Evolutionary conservation across 371 early-diverging fungal species (phyloP).

Genomic region (Actinomortierella ambigua): DNA sequence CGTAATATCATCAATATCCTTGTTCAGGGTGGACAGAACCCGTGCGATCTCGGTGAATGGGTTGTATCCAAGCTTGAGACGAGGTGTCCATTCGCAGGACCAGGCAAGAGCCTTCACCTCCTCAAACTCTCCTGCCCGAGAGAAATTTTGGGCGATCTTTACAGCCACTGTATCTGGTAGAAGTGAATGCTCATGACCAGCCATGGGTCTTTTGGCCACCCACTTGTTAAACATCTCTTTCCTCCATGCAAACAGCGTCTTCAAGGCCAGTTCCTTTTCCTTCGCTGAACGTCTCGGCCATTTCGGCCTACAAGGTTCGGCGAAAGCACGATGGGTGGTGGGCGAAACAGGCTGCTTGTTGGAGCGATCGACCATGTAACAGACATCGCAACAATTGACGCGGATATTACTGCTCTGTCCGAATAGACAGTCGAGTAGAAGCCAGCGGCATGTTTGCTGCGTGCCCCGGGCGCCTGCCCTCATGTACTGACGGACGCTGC

Average conservation of each 20-base stretch:
- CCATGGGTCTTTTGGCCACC: neutral
- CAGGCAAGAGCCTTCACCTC: no score
- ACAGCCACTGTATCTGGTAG: no score
- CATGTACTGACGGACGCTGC: conserved; percentile 2
- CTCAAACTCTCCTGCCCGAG: no score
- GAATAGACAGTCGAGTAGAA: neutral
- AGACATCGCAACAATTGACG: conserved; percentile 10
- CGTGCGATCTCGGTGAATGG: no score
- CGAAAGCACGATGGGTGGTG: neutral
- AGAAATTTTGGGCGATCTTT: no score
- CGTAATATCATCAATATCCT: no score
- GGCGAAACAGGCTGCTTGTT: neutral
- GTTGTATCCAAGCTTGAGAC: no score
- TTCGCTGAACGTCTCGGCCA: conserved; percentile 6
- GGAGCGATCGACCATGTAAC: conserved; percentile 5
- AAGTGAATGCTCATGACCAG: no score
- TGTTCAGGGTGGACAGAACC: no score
- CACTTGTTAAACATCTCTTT: conserved; percentile 8
- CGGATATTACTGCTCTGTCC: neutral
- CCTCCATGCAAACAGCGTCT: conserved; percentile 8
- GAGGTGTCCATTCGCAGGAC: no score
- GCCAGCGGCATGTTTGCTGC: conserved; percentile 5
- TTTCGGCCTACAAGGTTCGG: neutral
- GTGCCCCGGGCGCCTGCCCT: neutral
- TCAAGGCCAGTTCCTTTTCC: conserved; percentile 2